phyloP scores from a whole-genome alignment of 2,329 filamentous ascomycete genomes.

The Epicoccum nigrum region DNA sequence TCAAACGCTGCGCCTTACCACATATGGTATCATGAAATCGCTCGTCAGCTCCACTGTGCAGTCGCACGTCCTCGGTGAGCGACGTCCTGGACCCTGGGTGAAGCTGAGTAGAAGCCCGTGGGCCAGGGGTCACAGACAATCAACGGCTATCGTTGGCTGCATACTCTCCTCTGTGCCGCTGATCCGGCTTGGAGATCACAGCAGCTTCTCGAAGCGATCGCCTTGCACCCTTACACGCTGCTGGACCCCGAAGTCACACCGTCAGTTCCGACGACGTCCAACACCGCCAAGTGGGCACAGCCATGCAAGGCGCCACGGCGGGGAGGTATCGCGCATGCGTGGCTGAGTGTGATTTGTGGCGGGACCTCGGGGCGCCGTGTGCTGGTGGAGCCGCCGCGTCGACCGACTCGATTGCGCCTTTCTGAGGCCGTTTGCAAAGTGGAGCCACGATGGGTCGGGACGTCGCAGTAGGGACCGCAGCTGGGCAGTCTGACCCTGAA shows the following conservation, averaged over 20 bases:
- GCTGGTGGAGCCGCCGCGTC: slow-evolving; percentile 11
- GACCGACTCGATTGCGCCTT: slow-evolving; percentile 5
- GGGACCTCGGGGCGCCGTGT: slow-evolving; percentile 10
- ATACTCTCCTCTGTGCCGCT: slow-evolving; percentile 4
- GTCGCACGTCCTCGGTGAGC: slow-evolving; percentile 8
- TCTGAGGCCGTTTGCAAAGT: slow-evolving; percentile 16
- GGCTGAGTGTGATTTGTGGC: slow-evolving; percentile 23
- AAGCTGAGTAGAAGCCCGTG: slow-evolving; percentile 1
- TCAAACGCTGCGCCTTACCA: slow-evolving; percentile 1
- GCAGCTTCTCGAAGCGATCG: slow-evolving; percentile 13
- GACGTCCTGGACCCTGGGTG: slow-evolving; percentile 1
- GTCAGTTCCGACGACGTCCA: slow-evolving; percentile 3
- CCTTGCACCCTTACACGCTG: slow-evolving; percentile 6
- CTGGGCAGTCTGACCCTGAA: neutral
- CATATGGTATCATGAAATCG: slow-evolving; percentile 14
- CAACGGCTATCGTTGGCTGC: slow-evolving; percentile 4
- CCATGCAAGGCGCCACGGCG: slow-evolving; percentile 21
- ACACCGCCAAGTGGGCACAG: slow-evolving; percentile 18
- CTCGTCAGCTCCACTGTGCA: slow-evolving; percentile 14
- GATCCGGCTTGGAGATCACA: slow-evolving; percentile 18
- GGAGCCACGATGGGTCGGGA: slow-evolving; percentile 15
- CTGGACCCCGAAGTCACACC: slow-evolving; percentile 15
- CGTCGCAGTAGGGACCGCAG: slow-evolving; percentile 1
- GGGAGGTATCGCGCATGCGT: slow-evolving; percentile 15
- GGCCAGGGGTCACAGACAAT: neutral